Percentiles rank a stretch among this genome's conserved stretches.
These are phyloP conservation scores for Dorcoceras hygrometricum DNA, from an alignment of 257 asterid genomes.

Conservation along the genomic window DNA sequence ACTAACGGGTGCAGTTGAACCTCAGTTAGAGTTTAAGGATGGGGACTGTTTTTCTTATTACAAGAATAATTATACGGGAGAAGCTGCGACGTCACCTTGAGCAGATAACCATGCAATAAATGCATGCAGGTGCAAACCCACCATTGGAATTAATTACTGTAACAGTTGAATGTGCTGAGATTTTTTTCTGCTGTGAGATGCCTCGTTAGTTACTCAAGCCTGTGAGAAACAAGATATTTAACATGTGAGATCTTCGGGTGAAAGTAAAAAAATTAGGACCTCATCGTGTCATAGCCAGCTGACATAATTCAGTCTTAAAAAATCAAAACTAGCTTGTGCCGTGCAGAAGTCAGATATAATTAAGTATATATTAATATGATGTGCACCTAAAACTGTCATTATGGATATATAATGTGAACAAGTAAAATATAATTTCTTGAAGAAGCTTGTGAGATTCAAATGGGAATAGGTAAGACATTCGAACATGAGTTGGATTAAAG, in stretches of 20 bases:
- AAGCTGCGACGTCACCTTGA: background rate
- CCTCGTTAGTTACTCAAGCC: no score
- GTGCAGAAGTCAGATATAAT: background rate
- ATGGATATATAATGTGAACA: background rate
- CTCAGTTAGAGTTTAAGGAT: background rate
- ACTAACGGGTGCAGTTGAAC: background rate
- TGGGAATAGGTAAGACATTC: constrained; percentile 3
- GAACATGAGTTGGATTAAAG: background rate
- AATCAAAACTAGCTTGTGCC: background rate
- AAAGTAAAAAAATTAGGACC: no score
- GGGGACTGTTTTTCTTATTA: no score
- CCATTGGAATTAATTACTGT: background rate
- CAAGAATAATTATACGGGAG: background rate
- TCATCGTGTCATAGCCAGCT: background rate
- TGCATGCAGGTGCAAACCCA: background rate
- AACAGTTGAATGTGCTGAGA: no score
- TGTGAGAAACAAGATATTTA: no score
- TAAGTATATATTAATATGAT: background rate
- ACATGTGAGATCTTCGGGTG: background rate
- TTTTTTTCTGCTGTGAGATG: background rate
- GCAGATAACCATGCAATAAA: background rate
- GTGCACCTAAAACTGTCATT: no score
- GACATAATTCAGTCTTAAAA: background rate
- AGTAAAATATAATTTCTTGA: background rate
- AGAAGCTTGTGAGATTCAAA: background rate